Evolutionary conservation across 495 filamentous ascomycete genomes (phyloP), one percentile per base, ranked within the genome.

Genomic region (Lasiosphaeris hirsuta): DNA sequence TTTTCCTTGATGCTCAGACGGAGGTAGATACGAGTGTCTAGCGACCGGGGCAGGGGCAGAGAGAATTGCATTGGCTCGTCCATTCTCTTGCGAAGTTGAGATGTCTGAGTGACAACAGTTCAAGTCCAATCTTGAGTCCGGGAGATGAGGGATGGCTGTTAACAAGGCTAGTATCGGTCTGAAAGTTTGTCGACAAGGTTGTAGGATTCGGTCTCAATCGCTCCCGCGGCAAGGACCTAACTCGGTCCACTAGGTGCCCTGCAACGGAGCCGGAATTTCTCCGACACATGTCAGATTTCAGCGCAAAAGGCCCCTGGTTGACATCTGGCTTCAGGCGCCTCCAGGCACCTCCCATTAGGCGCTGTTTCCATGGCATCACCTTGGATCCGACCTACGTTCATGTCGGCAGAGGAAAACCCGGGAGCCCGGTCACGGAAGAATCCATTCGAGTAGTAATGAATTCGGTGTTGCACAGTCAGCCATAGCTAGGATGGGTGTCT

Each of bases 21-120:
- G 23, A 96, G 63, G 71, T 95, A 87, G 47, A 92, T 87, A 14
- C 80, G 89, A 1, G 90, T 92, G 66, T 90, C 86, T 7, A 87
- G 75, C 6, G 87, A 82, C 57, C 81, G 83, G 10, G 90, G 92
- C 19, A 97, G 79, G 0, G 88, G 84, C 53, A 96, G 83, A 1
- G 90, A 86, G 38, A 96, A 73, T 63, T 95, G 82, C 39, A 84
- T 76, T 18, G 78, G 56, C 14, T 70, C 65, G 4, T 67, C 59
- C 63, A 65, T 70, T 19, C 5, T 59, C 34, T 13, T 15, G 17
- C 7, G 23, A 30, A 30, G 23, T 5, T 30, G 23, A 30, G 23
- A 30, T 30, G 23, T 5, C 23, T 5, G 5, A 30, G 23, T 30
- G 23, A 30, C 23, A 30, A 5, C 23, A 5, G 23, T 30, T 2